These are phyloP conservation scores for Phytopythium ostracodes DNA, from an alignment of 352 stramenopile genomes.

Conservation along the genomic window DNA sequence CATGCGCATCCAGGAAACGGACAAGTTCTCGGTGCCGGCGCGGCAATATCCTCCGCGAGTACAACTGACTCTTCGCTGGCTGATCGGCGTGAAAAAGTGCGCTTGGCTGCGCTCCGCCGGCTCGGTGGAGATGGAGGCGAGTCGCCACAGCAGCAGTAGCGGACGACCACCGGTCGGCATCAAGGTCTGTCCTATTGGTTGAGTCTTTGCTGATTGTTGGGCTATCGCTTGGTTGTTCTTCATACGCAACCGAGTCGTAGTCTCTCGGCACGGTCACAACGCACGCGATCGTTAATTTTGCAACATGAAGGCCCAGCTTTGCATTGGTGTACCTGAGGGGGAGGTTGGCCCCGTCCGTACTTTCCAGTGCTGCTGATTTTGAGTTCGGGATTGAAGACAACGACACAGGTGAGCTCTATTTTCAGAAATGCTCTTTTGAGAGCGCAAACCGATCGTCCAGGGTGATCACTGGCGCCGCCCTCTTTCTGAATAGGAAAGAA, in stretches of 20 bases:
- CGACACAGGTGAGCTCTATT: not conserved
- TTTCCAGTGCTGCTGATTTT: too few relatives aligned
- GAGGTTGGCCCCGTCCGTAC: too few relatives aligned
- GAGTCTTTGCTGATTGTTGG: not conserved
- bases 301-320: not conserved
- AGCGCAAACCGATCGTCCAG: too few relatives aligned
- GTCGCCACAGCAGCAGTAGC: not conserved
- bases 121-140: constrained; percentile 15
- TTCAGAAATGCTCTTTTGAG: not conserved
- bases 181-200: not conserved
- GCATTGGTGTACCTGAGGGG: not conserved
- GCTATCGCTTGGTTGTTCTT: not conserved
- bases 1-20: constrained; percentile 38
- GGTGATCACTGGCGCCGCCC: too few relatives aligned
- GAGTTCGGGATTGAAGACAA: not conserved
- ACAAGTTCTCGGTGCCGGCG: constrained; percentile 24
- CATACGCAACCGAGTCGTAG: not conserved
- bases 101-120: constrained; percentile 52
- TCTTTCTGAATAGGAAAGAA: not conserved
- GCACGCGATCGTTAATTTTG: not conserved
- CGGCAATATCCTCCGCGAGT: constrained; percentile 13
- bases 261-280: not conserved
- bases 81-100: constrained; percentile 65
- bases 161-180: not conserved
- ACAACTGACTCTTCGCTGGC: constrained; percentile 23